Conservation (phyloP, 306 rosid genomes). For the cucumber (Cucumis sativus) region Cucumber_9930_V3 NC_026656.2:22599001-22599500, state of each 20-base stretch:
- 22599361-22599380: slow-evolving; percentile 95
- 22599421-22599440: slow-evolving; percentile 64
- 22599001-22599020: no score
- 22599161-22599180: no score
- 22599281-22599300: background rate
- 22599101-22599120: no score
- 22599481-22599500: slow-evolving; percentile 99
- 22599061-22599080: no score
- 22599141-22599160: no score
- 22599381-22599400: slow-evolving; percentile 81
- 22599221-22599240: no score
- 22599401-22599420: slow-evolving; percentile 87
- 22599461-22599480: slow-evolving; percentile 41
- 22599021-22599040: no score
- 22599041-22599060: no score
- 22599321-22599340: slow-evolving; percentile 33
- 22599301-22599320: background rate
- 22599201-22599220: background rate
- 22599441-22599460: slow-evolving; percentile 38
- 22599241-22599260: no score
- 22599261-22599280: background rate
- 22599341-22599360: slow-evolving; percentile 72
- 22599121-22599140: no score
- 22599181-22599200: background rate
- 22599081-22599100: no score